These are phyloP conservation scores for Volvariella surrecta DNA, from an alignment of 1,284 basidiomycete genomes.

Conservation along the genomic window DNA sequence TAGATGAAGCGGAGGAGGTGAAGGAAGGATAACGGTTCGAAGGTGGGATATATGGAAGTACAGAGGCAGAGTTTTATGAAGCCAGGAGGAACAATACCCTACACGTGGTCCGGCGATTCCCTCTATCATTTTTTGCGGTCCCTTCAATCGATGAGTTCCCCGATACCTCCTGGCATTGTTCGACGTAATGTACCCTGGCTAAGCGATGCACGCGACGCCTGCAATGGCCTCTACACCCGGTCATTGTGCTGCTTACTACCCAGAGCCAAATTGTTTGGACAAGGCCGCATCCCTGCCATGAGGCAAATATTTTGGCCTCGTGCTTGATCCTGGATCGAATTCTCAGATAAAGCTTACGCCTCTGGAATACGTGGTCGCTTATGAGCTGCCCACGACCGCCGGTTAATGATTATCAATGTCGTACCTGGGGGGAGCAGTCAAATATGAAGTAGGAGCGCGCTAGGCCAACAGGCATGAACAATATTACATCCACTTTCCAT, in stretches of 20 bases:
- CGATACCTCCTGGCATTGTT: conserved; percentile 4
- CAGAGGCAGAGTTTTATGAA: conserved; percentile 18
- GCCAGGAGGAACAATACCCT: conserved; percentile 14
- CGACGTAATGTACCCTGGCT: conserved; percentile 4
- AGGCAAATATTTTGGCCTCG: not conserved
- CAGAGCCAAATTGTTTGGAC: not conserved
- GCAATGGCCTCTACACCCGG: not conserved
- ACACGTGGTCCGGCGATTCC: conserved; percentile 17
- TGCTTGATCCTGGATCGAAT: too few species aligned
- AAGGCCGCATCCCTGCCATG: not conserved
- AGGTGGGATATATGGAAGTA: conserved; percentile 12
- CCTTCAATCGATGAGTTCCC: not conserved
- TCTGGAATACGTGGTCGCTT: too few species aligned
- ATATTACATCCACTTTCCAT: too few species aligned
- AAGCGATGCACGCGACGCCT: not conserved
- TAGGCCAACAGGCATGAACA: too few species aligned
- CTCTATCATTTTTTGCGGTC: conserved; percentile 6
- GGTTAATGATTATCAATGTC: too few species aligned
- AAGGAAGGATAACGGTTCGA: conserved; percentile 12
- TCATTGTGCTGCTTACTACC: too few species aligned
- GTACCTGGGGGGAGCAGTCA: too few species aligned
- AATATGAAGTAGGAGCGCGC: too few species aligned
- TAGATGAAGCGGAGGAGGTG: conserved; percentile 18
- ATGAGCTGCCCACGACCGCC: too few species aligned
- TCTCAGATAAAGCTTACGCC: too few species aligned